Percentiles rank a stretch among this genome's conserved stretches.
Evolutionary conservation across 768 basidiomycete species (phyloP).

Genomic region (Daedaleopsis nitida): DNA sequence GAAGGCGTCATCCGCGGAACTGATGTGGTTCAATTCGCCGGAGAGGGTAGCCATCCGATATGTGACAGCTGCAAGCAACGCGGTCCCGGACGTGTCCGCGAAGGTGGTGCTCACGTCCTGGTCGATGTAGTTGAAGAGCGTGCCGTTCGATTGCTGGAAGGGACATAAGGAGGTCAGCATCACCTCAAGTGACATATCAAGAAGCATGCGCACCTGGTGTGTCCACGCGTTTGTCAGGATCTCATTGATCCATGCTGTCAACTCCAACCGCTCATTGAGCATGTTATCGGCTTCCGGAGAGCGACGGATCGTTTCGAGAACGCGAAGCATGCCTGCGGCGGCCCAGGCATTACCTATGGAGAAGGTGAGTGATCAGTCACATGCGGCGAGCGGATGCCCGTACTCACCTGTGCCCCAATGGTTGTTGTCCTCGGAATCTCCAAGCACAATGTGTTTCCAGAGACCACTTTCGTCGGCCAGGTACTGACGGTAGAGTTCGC

Average conservation of each 20-base stretch:
- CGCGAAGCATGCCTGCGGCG: conserved; percentile 65
- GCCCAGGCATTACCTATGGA: conserved; percentile 67
- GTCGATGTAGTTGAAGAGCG: conserved; percentile 56
- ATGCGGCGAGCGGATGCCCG: neutral
- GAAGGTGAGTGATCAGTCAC: neutral
- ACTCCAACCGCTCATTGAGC: conserved; percentile 41
- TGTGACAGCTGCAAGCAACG: conserved; percentile 56
- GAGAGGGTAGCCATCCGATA: conserved; percentile 54
- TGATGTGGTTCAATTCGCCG: conserved; percentile 37
- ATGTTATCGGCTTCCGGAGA: conserved; percentile 43
- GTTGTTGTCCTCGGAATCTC: conserved; percentile 45
- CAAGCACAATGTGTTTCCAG: conserved; percentile 59
- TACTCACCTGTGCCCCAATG: conserved; percentile 59
- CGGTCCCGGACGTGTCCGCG: conserved; percentile 55
- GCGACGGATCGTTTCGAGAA: conserved; percentile 53
- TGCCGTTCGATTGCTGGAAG: conserved; percentile 42
- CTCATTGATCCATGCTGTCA: conserved; percentile 57
- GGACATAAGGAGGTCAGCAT: neutral
- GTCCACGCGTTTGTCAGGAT: conserved; percentile 47
- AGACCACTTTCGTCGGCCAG: conserved; percentile 50
- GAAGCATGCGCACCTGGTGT: conserved; percentile 39
- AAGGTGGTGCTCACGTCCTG: conserved; percentile 44
- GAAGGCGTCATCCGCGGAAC: conserved; percentile 43
- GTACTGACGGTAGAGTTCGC: conserved; percentile 55
- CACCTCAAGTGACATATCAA: neutral